Percentiles rank a stretch among this genome's conserved stretches.
Conservation (phyloP, 495 filamentous ascomycete genomes). For the Saxophila tyrrhenica region DNA sequence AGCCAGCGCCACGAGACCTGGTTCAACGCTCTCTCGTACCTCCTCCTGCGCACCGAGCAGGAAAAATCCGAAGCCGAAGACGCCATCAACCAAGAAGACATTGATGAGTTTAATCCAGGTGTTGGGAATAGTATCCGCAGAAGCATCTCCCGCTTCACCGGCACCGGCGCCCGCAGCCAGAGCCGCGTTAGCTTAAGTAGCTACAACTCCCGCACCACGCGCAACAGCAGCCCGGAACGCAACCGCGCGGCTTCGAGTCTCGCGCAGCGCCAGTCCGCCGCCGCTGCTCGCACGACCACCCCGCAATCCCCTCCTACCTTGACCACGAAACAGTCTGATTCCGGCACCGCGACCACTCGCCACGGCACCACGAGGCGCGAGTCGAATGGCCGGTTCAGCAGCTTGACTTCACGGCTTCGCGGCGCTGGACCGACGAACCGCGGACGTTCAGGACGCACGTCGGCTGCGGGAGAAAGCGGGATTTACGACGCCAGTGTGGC, state of each 20-base stretch:
- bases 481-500: constrained; percentile 61
- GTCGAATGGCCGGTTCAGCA: constrained; percentile 23
- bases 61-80: constrained; percentile 37
- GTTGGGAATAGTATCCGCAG: constrained; percentile 20
- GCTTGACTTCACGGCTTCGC: constrained; percentile 22
- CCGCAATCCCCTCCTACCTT: too few species aligned
- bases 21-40: constrained; percentile 95
- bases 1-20: constrained; percentile 92
- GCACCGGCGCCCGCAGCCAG: constrained; percentile 19
- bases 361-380: neutral
- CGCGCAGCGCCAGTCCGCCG: constrained; percentile 35
- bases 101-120: constrained; percentile 80
- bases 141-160: constrained; percentile 40
- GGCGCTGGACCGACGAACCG: constrained; percentile 5
- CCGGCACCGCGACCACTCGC: neutral
- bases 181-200: constrained; percentile 67
- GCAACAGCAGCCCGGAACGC: constrained; percentile 40
- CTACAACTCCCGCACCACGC: constrained; percentile 61
- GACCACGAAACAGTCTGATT: neutral
- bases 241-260: constrained; percentile 2
- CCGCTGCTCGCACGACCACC: constrained; percentile 5
- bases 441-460: neutral
- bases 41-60: constrained; percentile 61
- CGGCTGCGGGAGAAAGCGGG: neutral
- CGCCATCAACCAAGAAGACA: constrained; percentile 61